Base-by-base conservation (phyloP, 768 basidiomycete genomes). In the Russula sp. region DNA sequence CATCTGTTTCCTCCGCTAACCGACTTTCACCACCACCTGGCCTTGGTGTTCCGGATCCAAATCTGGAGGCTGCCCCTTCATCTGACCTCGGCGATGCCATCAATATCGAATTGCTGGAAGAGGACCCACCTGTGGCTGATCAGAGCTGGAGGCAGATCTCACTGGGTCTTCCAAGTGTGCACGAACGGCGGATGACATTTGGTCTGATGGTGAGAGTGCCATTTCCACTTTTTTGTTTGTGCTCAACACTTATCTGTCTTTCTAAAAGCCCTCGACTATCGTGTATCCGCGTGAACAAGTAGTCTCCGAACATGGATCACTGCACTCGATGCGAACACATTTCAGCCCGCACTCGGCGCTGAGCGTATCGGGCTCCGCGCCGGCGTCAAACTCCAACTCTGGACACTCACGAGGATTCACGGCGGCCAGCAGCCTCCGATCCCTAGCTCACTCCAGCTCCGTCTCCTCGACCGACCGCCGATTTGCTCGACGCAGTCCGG, bases 251-350 rank as follows among this genome's bases (percentile, higher is more conserved):
- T 13, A 34, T 35, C 9, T 35, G 7, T 18, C 13, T 16, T 35
- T 35, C 20, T 16, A 59, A 42, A 59, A 42, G 35, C 66, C 85
- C 78, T 78, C 79, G 29, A 74, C 75, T 67, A 71, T 79, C 42
- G 70, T 79, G 39, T 77, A 81, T 56, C 73, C 74, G 35, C 72
- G 70, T n/a, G 73, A 72, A 41, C 68, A 73, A 7, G 68, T 78
- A 46, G 70, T 70, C n/a, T 85, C 87, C 25, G 84, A 88, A 66
- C 78, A 79, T 65, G 84, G 80, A 29, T 89, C 88, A 0, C 70
- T 89, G 11, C 81, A 85, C 66, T 88, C 87, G 0, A 79, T 82
- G 76, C 77, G 76, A 22, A 84, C 85, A 1, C 80, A 81, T 57
- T 70, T 85, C 20, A 77, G 76, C 65, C 82, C 84, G 0, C 69